These are phyloP conservation scores for Ophiosphaerella herpotricha DNA, from an alignment of 2,329 filamentous ascomycete genomes.

Conservation along the genomic window DNA sequence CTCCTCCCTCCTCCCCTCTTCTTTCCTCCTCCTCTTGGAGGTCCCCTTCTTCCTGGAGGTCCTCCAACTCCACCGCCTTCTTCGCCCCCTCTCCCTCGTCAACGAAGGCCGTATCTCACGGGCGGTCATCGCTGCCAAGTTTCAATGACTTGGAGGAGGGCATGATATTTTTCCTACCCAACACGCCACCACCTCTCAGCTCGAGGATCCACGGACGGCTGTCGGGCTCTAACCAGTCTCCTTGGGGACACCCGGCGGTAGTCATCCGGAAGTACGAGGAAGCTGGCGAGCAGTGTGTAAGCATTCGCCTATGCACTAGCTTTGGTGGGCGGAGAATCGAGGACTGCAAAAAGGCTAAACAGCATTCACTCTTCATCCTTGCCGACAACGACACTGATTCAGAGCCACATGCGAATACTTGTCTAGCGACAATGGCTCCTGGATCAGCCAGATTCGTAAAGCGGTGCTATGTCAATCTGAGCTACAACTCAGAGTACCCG, in stretches of 20 bases:
- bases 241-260: constrained; percentile 14
- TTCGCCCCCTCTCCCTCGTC: constrained; percentile 3
- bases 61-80: background rate
- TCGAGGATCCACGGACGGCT: constrained; percentile 5
- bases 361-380: constrained; percentile 13
- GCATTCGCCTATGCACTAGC: constrained; percentile 15
- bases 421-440: constrained; percentile 8
- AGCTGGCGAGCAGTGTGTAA: constrained; percentile 8
- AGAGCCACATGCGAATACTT: constrained; percentile 3
- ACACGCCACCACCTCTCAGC: background rate
- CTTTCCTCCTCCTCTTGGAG: too few relatives aligned
- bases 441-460: constrained; percentile 19
- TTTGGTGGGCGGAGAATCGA: constrained; percentile 11
- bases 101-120: background rate
- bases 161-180: constrained; percentile 6
- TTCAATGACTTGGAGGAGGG: constrained; percentile 5
- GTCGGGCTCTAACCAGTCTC: background rate
- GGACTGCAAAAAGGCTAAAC: background rate
- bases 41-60: background rate
- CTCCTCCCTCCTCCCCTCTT: too few relatives aligned
- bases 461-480: constrained; percentile 26
- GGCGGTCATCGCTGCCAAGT: background rate
- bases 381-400: constrained; percentile 9
- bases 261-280: constrained; percentile 6
- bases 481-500: constrained; percentile 1